Evolutionary conservation across 257 asterid species (phyloP), one percentile per base, ranked within the genome.

Genomic region (Scutellaria galericulata): DNA sequence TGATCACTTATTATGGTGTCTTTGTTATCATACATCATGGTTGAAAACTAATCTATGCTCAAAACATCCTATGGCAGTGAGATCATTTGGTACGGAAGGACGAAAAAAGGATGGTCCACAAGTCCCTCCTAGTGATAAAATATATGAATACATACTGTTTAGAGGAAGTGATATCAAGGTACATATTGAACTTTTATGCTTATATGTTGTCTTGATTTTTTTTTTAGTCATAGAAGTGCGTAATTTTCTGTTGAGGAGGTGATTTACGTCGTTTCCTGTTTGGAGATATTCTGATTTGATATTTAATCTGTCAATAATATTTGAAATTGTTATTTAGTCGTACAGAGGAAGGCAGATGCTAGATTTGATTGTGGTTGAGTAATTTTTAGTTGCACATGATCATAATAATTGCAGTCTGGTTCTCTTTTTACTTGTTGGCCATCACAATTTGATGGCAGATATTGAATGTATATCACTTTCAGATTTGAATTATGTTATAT

Each of bases 141-240:
- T 88, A 66, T 94, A 91, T 79, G 99, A 94, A 44, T 94, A 88
- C 83, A 94, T 94, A 65, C 89, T 94, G 27, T 94, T 94, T 59
- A 89, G 97, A 64, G 98, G 99, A 78, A 91, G 86, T 82, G 99
- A 94, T 76, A 91, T 94, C 71, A 94, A 90, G 98, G 99, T 94
- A 75, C 27, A 20, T 52, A 67, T 58, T 46, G 37, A 15, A 52
- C 54, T 61, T 72, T 13, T 56, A 62, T 69, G 18, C 31, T 57
- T 50, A 6, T 42, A 15, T 58, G n/a, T 39, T 60, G 12, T 47
- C 50, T 24, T 45, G 18, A 47, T 15, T 2, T 53, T 14, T 51
- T 48, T 41, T 42, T 47, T 60, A 15, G 40, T 53, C 37, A 35
- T 24, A 24, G 27, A 24, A 24, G 47, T 59, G 71, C 60, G 7